Evolutionary conservation across 345 rosid genomes (phyloP).

Genomic region (Anacardium occidentale): DNA sequence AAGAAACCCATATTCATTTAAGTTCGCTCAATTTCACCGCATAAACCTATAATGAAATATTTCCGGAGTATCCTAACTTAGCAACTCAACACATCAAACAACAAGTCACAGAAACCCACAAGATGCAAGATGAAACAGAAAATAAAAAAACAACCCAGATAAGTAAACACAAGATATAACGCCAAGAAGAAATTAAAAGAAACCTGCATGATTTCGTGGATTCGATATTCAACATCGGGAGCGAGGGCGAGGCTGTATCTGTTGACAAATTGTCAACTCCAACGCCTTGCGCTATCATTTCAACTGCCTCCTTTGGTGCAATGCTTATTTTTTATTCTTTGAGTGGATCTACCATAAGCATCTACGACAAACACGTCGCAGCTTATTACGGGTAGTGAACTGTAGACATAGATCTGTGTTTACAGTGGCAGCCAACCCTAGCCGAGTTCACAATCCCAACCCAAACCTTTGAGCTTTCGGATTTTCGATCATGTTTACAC

Average conservation of each 20-base stretch:
- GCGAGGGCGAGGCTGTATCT: conserved; percentile 84
- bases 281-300: conserved; percentile 83
- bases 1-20: neutral
- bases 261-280: conserved; percentile 66
- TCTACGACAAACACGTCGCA: too few relatives aligned
- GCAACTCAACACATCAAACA: neutral
- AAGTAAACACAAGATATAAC: neutral
- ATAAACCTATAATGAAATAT: neutral
- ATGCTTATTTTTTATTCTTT: conserved; percentile 55
- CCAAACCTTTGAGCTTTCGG: too few relatives aligned
- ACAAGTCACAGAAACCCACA: neutral
- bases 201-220: conserved; percentile 95
- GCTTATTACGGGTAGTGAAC: too few relatives aligned
- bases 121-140: neutral
- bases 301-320: conserved; percentile 81
- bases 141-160: neutral
- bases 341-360: neutral
- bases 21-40: neutral
- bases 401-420: too few relatives aligned
- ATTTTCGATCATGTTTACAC: too few relatives aligned
- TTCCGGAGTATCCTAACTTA: neutral
- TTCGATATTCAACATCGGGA: conserved; percentile 88
- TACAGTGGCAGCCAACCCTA: too few relatives aligned
- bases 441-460: too few relatives aligned
- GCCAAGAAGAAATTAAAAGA: neutral